phyloP scores from a whole-genome alignment of 495 filamentous ascomycete species.

The Trichocladium uniseriatum region DNA sequence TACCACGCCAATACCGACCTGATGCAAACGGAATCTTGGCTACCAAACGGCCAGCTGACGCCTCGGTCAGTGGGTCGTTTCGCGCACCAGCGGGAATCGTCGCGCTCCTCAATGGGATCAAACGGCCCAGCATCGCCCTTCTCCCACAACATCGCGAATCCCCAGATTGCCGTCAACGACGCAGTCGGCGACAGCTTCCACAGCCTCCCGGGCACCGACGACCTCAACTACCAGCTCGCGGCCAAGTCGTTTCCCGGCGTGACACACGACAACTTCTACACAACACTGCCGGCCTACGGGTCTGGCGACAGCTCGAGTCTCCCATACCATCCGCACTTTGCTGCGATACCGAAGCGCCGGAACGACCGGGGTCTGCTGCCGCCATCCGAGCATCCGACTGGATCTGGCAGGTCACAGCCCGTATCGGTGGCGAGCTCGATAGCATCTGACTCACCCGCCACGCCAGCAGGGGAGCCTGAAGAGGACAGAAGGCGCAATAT shows the following conservation, averaged over 20 bases:
- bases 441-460: conserved; percentile 47
- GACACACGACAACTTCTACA: conserved; percentile 28
- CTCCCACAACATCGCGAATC: conserved; percentile 41
- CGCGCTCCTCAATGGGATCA: conserved; percentile 47
- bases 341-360: conserved; percentile 26
- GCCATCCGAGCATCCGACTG: conserved; percentile 29
- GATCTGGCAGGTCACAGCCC: conserved; percentile 30
- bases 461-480: conserved; percentile 40
- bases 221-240: conserved; percentile 32
- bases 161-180: conserved; percentile 43
- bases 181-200: conserved; percentile 30
- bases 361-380: conserved; percentile 30
- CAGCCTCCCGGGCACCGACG: conserved; percentile 29
- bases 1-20: conserved; percentile 22
- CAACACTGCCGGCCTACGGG: conserved; percentile 22
- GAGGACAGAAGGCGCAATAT: conserved; percentile 39
- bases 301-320: conserved; percentile 14
- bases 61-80: conserved; percentile 31
- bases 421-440: conserved; percentile 43
- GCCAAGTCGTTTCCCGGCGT: conserved; percentile 26
- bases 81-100: conserved; percentile 46
- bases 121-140: conserved; percentile 46
- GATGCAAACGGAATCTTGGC: conserved; percentile 41
- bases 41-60: conserved; percentile 30
- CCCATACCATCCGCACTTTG: conserved; percentile 20